Conservation (phyloP, 768 basidiomycete genomes). For the Pisolithus albus region DNA sequence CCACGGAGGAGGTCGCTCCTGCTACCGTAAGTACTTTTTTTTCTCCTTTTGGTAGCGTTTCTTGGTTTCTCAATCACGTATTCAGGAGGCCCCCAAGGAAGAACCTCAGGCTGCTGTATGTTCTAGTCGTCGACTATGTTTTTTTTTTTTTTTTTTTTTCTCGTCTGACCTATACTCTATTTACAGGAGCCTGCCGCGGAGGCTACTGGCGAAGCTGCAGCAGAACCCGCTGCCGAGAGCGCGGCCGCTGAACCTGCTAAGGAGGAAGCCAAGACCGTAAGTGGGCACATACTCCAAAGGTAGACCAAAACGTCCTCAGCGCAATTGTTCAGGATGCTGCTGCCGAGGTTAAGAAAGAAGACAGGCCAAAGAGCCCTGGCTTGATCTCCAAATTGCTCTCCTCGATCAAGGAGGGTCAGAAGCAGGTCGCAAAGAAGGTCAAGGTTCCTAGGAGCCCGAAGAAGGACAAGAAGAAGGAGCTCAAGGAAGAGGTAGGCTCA, state of each 20-base stretch:
- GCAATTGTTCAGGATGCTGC: conserved; percentile 33
- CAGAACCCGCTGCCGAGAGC: conserved; percentile 25
- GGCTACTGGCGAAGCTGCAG: conserved; percentile 14
- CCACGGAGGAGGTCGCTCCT: conserved; percentile 29
- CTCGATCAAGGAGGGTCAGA: conserved; percentile 57
- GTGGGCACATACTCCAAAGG: conserved; percentile 4
- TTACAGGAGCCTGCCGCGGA: conserved; percentile 33
- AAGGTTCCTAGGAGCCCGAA: conserved; percentile 68
- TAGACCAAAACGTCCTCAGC: conserved; percentile 24
- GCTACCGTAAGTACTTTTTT: conserved; percentile 27
- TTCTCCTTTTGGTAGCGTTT: background rate
- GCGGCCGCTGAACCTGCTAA: conserved; percentile 30
- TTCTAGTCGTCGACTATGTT: background rate
- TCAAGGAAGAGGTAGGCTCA: conserved; percentile 37
- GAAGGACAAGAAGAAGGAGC: conserved; percentile 77
- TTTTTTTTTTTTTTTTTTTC: conserved; percentile 3
- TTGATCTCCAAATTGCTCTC: conserved; percentile 74
- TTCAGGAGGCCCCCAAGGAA: conserved; percentile 39
- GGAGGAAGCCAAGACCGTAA: conserved; percentile 39
- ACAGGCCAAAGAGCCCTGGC: conserved; percentile 73
- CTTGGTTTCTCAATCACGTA: background rate
- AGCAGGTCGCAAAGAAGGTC: conserved; percentile 51
- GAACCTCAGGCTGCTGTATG: conserved; percentile 34
- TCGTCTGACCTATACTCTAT: conserved; percentile 1
- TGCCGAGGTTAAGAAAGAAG: conserved; percentile 62